phyloP scores from a whole-genome alignment of 2,329 filamentous ascomycete genomes.

The Neonectria punicea region DNA sequence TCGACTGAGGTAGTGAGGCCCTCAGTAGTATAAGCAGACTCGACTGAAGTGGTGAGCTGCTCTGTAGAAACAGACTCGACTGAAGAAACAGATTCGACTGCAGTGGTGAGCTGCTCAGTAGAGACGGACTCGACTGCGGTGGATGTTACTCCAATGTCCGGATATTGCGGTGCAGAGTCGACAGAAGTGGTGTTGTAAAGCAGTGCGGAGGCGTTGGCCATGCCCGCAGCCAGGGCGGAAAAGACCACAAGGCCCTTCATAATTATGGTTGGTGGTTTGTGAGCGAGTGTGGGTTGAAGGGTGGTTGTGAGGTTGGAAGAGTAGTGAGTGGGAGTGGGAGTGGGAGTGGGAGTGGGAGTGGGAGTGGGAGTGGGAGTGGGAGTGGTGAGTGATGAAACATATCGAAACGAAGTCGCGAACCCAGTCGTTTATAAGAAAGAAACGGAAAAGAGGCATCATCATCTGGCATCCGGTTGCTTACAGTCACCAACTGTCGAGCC shows the following conservation, averaged over 20 bases:
- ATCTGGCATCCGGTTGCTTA: neutral
- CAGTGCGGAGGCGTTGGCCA: slow-evolving; percentile 11
- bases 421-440: neutral
- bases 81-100: neutral
- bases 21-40: slow-evolving; percentile 1
- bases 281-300: slow-evolving; percentile 4
- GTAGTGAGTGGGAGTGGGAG: neutral
- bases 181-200: slow-evolving; percentile 1
- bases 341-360: neutral
- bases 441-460: neutral
- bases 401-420: neutral
- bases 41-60: slow-evolving; percentile 2
- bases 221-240: slow-evolving; percentile 15
- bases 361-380: neutral
- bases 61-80: slow-evolving; percentile 7
- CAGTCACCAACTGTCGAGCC: neutral
- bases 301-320: neutral
- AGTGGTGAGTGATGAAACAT: neutral
- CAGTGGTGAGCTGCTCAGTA: neutral
- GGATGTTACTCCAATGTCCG: neutral
- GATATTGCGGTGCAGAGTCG: neutral
- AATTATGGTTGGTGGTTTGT: neutral
- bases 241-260: slow-evolving; percentile 24
- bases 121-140: neutral
- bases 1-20: neutral